Evolutionary conservation across 2,329 filamentous ascomycete species (phyloP).

Genomic region (Ophiognomonia clavigignenti-juglandacearum): DNA sequence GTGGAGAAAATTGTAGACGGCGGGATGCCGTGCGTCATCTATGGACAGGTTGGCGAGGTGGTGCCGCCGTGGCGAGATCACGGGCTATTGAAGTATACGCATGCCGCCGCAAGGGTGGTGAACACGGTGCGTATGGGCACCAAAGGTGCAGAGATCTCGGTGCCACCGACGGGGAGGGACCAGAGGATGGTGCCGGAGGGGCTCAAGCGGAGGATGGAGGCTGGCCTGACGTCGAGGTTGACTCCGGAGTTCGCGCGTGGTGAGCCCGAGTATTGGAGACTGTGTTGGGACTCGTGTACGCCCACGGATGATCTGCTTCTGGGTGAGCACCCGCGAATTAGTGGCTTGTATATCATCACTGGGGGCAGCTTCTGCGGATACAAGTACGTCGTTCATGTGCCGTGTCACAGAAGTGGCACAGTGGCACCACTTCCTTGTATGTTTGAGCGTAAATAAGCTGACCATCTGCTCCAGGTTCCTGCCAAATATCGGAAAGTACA

Average conservation of each 20-base stretch:
- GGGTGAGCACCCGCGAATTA: slow-evolving; percentile 3
- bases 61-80: slow-evolving; percentile 1
- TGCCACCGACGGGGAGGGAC: not conserved
- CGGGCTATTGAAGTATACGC: slow-evolving; percentile 7
- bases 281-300: slow-evolving; percentile 8
- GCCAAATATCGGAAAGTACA: not conserved
- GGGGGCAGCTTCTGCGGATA: slow-evolving; percentile 8
- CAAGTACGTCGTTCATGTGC: not conserved
- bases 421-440: not conserved
- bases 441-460: not conserved
- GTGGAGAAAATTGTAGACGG: not conserved
- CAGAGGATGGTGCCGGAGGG: not conserved
- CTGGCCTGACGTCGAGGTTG: slow-evolving; percentile 3
- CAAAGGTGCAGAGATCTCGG: not conserved
- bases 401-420: too few relatives aligned
- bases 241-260: not conserved
- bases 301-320: slow-evolving; percentile 7
- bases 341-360: not conserved
- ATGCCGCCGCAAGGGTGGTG: not conserved
- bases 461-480: not conserved
- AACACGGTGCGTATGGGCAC: not conserved
- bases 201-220: not conserved
- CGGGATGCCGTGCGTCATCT: slow-evolving; percentile 6
- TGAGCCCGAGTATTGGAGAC: slow-evolving; percentile 5
- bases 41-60: slow-evolving; percentile 1